phyloP scores from a whole-genome alignment of 805 yeast genomes.

The Monosporozyma unispora region DNA sequence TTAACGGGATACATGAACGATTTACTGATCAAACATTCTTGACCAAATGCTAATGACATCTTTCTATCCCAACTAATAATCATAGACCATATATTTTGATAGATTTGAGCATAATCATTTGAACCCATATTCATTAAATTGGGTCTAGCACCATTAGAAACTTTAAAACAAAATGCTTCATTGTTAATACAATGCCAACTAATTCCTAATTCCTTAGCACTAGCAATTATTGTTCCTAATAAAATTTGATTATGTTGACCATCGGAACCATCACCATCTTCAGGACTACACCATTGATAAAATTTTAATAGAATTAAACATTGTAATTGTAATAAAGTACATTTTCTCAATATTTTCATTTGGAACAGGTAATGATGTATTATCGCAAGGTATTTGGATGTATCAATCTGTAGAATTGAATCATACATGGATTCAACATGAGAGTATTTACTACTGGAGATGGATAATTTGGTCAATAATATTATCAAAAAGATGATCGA shows the following conservation, averaged over 20 bases:
- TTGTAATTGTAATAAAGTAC: slow-evolving; percentile 24
- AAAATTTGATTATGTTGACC: slow-evolving; percentile 23
- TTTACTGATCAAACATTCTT: slow-evolving; percentile 22
- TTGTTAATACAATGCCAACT: slow-evolving; percentile 19
- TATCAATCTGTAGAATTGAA: slow-evolving; percentile 13
- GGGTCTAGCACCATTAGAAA: slow-evolving; percentile 18
- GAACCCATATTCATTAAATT: slow-evolving; percentile 9
- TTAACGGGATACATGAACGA: slow-evolving; percentile 10
- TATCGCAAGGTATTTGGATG: slow-evolving; percentile 18
- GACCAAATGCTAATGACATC: slow-evolving; percentile 22
- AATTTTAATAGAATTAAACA: slow-evolving; percentile 22
- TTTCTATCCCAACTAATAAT: slow-evolving; percentile 28
- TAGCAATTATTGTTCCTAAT: slow-evolving; percentile 23
- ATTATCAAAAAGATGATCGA: slow-evolving; percentile 19
- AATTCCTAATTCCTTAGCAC: slow-evolving; percentile 24
- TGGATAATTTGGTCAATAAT: slow-evolving; percentile 18
- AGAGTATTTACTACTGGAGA: slow-evolving; percentile 12
- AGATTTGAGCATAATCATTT: slow-evolving; percentile 12
- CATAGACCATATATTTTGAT: slow-evolving; percentile 21
- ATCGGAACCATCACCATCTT: slow-evolving; percentile 27
- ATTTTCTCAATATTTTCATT: slow-evolving; percentile 21
- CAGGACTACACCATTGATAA: slow-evolving; percentile 29
- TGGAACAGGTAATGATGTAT: slow-evolving; percentile 18
- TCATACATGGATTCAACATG: neutral
- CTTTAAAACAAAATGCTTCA: slow-evolving; percentile 12